Percentiles rank a stretch among this genome's conserved stretches.
These are phyloP conservation scores for Cladophialophora exuberans DNA, from an alignment of 2,329 filamentous ascomycete genomes.

Conservation along the genomic window DNA sequence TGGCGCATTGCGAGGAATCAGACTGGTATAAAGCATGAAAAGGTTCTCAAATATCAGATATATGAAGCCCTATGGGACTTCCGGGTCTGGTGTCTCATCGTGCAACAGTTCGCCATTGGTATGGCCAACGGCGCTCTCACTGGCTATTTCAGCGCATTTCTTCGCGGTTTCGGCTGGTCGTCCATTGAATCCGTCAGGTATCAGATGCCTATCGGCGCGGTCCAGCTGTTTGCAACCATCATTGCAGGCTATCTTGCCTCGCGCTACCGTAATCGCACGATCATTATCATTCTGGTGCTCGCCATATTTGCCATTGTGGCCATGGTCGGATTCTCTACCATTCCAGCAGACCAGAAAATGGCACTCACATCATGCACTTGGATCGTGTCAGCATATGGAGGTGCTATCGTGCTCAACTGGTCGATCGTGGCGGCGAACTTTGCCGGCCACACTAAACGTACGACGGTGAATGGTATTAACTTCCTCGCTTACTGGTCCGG, in stretches of 20 bases:
- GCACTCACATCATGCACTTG: conserved; percentile 56
- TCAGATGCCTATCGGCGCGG: conserved; percentile 38
- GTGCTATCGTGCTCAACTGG: conserved; percentile 46
- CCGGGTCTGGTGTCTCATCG: conserved; percentile 41
- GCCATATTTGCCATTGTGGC: conserved; percentile 45
- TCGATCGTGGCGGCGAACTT: conserved; percentile 35
- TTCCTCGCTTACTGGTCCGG: conserved; percentile 51
- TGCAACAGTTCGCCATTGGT: conserved; percentile 48
- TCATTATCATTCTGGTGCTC: conserved; percentile 38
- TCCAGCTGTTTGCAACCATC: conserved; percentile 49
- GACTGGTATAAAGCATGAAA: conserved; percentile 55
- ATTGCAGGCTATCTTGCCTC: conserved; percentile 50
- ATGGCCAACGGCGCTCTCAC: conserved; percentile 53
- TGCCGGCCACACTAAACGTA: conserved; percentile 40
- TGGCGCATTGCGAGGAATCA: conserved; percentile 26
- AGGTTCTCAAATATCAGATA: conserved; percentile 41
- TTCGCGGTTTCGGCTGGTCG: conserved; percentile 7
- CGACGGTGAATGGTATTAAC: conserved; percentile 42
- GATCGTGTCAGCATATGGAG: conserved; percentile 54
- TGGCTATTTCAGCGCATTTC: conserved; percentile 43
- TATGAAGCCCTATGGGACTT: conserved; percentile 45
- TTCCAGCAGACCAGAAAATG: conserved; percentile 48
- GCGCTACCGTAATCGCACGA: conserved; percentile 47
- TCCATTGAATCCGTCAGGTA: background rate
- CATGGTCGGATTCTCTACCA: conserved; percentile 54